A percentile compares a stretch with the other conserved stretches of the same genome.
Evolutionary conservation across 768 basidiomycete genomes (phyloP).

Genomic region (Russula sp.): DNA sequence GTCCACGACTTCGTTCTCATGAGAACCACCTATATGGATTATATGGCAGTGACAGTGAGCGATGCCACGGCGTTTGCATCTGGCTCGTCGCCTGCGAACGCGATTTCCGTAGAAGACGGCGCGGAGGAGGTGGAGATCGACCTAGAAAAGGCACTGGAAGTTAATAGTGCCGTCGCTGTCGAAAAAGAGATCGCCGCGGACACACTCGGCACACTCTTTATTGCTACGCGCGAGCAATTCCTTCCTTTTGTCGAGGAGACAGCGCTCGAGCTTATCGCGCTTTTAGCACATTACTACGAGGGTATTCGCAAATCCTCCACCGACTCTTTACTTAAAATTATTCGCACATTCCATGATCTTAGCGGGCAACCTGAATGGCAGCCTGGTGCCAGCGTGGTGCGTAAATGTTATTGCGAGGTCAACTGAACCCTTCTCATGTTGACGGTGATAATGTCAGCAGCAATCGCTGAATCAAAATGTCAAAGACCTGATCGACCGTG

Average conservation of each 20-base stretch:
- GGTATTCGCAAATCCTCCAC: conserved; percentile 94
- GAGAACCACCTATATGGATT: background rate
- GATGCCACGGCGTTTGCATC: conserved; percentile 67
- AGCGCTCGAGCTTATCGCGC: conserved; percentile 70
- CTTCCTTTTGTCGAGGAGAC: conserved; percentile 85
- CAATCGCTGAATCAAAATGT: conserved; percentile 62
- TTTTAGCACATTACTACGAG: conserved; percentile 92
- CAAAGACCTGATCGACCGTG: conserved; percentile 72
- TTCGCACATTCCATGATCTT: conserved; percentile 89
- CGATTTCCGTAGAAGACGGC: conserved; percentile 62
- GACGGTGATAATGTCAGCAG: background rate
- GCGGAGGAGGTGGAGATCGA: conserved; percentile 71
- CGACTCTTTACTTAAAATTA: conserved; percentile 81
- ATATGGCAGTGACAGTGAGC: conserved; percentile 46
- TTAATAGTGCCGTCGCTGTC: conserved; percentile 94
- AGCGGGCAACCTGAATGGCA: conserved; percentile 81
- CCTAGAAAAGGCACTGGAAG: conserved; percentile 83
- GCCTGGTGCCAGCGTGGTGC: conserved; percentile 63
- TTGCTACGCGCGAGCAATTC: conserved; percentile 77
- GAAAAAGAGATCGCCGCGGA: conserved; percentile 99
- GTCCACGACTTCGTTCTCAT: background rate
- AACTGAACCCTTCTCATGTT: background rate
- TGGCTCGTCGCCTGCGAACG: conserved; percentile 68
- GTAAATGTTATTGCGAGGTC: conserved; percentile 33
- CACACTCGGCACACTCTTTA: conserved; percentile 88